Percentiles rank a stretch among this genome's conserved stretches.
phyloP scores from a whole-genome alignment of 306 rosid species.

The Nissolia schottii region DNA sequence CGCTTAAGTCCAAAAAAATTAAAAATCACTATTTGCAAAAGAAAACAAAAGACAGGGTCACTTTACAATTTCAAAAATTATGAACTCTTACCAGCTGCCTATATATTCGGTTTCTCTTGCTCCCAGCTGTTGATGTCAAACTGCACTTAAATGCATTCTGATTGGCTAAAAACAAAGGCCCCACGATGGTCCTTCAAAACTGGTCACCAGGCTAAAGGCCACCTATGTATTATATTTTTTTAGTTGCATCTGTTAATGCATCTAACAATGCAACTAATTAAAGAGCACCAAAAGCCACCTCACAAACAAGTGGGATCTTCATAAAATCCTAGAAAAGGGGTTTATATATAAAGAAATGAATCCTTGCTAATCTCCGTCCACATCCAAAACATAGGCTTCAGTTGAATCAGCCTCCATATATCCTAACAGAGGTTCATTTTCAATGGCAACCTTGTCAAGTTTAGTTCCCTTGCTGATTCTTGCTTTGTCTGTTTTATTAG shows the following conservation, averaged over 20 bases:
- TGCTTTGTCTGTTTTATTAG: not conserved
- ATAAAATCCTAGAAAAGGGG: not conserved
- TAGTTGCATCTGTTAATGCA: not conserved
- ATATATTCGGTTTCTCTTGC: too few species aligned
- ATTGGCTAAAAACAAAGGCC: too few species aligned
- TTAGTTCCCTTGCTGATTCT: not conserved
- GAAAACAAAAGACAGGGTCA: too few species aligned
- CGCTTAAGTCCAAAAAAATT: too few species aligned
- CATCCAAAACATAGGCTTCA: not conserved
- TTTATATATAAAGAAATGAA: constrained; percentile 28
- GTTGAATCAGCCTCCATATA: not conserved
- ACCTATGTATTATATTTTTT: too few species aligned
- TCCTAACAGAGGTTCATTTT: not conserved
- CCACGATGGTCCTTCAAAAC: too few species aligned
- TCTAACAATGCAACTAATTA: constrained; percentile 12
- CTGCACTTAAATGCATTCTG: too few species aligned
- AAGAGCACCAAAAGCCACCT: constrained; percentile 25
- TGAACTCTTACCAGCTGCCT: too few species aligned
- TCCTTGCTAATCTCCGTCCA: not conserved
- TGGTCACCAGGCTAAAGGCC: too few species aligned
- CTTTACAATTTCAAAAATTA: too few species aligned
- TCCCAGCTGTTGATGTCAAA: too few species aligned
- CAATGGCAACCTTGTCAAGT: constrained; percentile 15
- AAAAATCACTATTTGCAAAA: too few species aligned
- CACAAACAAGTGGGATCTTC: constrained; percentile 13